Evolutionary conservation across 2,329 filamentous ascomycete species (phyloP), one percentile per base, ranked within the genome.

Genomic region (Talaromyces piceae): DNA sequence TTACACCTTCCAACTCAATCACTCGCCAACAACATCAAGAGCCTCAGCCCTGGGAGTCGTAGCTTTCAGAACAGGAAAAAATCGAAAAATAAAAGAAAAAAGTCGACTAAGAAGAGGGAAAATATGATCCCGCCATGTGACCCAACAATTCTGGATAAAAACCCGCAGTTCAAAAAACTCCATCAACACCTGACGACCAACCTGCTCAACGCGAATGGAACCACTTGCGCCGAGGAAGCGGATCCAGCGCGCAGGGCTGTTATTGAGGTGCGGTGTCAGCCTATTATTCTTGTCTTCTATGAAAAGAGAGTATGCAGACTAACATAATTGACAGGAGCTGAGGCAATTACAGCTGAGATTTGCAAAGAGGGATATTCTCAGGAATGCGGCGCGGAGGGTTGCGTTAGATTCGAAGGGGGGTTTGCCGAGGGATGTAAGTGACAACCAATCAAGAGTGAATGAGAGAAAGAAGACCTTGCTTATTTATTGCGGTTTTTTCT

Each of bases 101-200:
- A n/a, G n/a, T n/a, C n/a, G n/a, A n/a, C n/a, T n/a, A n/a, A n/a
- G n/a, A n/a, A n/a, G n/a, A n/a, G n/a, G n/a, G n/a, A n/a, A n/a
- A 61, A 49, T 45, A 74, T 74, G 72, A 67, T 74, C 8, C 70
- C 71, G 31, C 68, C 69, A 43, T 69, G 68, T 41, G 66, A 72
- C 37, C 65, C 65, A 4, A 57, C 60, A 22, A 65, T 71, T 47
- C 62, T 73, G 20, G 62, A 66, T 25, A 61, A 62, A 5, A 73
- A 74, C 48, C 68, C 70, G 6, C 63, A 68, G 46, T 74, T 74
- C 47, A 69, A 72, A 54, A 63, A 61, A 41, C 57, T 73, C 7
- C 69, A 73, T 54, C 63, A 69, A 41, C 62, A 69, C 33, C 45
- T 74, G 2, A 72, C 68, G 2, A 63, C 57, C 1, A 59, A 62